Conservation (phyloP, 257 asterid genomes). For the Fraxinus cuspidata region DNA sequence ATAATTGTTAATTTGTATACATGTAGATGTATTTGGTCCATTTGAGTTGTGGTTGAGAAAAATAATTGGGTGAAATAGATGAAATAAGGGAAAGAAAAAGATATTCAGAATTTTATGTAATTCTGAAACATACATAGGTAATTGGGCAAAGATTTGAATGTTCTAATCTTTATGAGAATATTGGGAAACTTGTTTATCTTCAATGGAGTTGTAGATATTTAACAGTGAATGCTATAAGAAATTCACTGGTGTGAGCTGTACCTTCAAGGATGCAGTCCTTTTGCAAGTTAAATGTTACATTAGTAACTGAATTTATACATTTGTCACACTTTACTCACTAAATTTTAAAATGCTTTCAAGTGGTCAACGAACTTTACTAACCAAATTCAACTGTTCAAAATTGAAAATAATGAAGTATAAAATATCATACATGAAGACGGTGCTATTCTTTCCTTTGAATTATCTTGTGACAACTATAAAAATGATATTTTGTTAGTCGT, state of each 20-base stretch:
- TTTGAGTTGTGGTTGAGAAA: constrained; percentile 9
- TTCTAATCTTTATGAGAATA: neutral
- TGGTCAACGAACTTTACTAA: too few relatives aligned
- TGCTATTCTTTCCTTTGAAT: too few relatives aligned
- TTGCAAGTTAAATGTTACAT: too few relatives aligned
- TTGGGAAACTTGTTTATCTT: neutral
- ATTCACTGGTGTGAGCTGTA: neutral
- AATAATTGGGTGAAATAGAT: neutral
- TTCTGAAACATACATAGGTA: neutral
- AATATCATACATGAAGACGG: too few relatives aligned
- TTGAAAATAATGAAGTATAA: too few relatives aligned
- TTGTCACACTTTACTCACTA: too few relatives aligned
- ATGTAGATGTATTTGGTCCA: constrained; percentile 7
- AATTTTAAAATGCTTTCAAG: too few relatives aligned
- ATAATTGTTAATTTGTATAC: neutral
- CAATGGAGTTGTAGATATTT: neutral
- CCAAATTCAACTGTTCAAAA: too few relatives aligned
- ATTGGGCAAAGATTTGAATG: neutral
- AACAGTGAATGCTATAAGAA: neutral
- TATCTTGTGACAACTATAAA: too few relatives aligned
- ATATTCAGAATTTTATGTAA: neutral
- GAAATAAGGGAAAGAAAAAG: neutral
- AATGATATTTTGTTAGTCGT: too few relatives aligned
- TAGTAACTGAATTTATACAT: too few relatives aligned
- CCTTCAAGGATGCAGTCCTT: too few relatives aligned